Base-by-base conservation (phyloP, 257 asterid species). In the Vinca minor region DNA sequence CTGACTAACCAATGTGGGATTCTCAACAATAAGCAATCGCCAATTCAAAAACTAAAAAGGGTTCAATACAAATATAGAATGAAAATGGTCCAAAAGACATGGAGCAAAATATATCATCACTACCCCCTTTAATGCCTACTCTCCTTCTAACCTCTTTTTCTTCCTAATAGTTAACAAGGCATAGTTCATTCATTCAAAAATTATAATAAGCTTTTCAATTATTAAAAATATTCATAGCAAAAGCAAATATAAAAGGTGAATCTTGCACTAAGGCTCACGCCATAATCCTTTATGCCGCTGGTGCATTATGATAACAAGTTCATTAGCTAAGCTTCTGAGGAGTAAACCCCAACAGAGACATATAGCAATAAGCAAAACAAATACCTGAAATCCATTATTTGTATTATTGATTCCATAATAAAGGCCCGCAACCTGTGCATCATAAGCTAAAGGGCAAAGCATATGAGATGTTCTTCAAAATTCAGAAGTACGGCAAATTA, bases 371-470 rank as follows among this genome's bases (percentile, higher is more conserved):
- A n/a, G n/a, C n/a, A n/a, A n/a, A 41, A 39, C 14, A 52, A 59
- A 63, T 76, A 93, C 98, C 97, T 87, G 96, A 69, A 93, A 93
- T 55, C 98, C 98, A 79, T 52, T 78, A 64, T 80, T 76, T 9
- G 88, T 71, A 74, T 73, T 81, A 78, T 29, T 76, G 76, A 93
- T 79, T 67, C 75, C 84, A 74, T 89, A 93, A 78, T 89, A 74
- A 46, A 93, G 98, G 67, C 98, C 98, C 65, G 98, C 97, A 79
- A 93, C 92, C 83, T 89, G 82, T 41, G 98, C 97, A 82, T 93
- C 81, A 52, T 93, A 93, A 69, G 98, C 98, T 93, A 94, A 68
- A 77, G n/a, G 74, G 45, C 70, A 77, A 62, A 72, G 35, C 23
- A 65, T 58, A 46, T 17, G 34, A 72, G 66, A 35, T 25, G 34